Conservation (phyloP, 805 yeast species). For the Ogataea naganishii region DNA sequence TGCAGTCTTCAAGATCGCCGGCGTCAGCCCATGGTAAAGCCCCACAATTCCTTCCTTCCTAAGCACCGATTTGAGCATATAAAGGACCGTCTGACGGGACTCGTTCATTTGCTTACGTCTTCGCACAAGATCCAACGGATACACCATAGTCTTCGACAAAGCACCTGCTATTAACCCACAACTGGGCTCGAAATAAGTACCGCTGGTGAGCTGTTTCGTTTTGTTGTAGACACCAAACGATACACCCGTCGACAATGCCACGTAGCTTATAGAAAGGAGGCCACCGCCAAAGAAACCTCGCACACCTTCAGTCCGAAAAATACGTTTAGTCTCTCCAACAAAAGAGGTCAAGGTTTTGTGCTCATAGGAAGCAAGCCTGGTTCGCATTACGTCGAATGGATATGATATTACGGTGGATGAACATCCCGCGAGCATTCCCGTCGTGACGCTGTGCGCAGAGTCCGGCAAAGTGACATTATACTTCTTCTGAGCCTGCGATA, state of each 20-base stretch:
- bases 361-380: constrained; percentile 69
- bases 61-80: constrained; percentile 31
- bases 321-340: constrained; percentile 23
- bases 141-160: constrained; percentile 61
- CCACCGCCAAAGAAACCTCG: constrained; percentile 43
- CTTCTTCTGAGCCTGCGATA: constrained; percentile 24
- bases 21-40: constrained; percentile 64
- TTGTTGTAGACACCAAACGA: constrained; percentile 65
- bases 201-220: constrained; percentile 27
- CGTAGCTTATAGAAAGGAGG: constrained; percentile 45
- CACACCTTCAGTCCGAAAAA: constrained; percentile 27
- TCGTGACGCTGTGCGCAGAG: constrained; percentile 36
- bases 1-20: constrained; percentile 69
- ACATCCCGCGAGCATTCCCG: constrained; percentile 76
- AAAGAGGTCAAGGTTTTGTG: constrained; percentile 24
- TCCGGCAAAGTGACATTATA: constrained; percentile 20
- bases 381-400: constrained; percentile 86
- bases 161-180: constrained; percentile 76
- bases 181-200: constrained; percentile 38
- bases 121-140: constrained; percentile 81
- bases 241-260: constrained; percentile 64
- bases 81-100: constrained; percentile 10
- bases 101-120: constrained; percentile 60
- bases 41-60: constrained; percentile 55
- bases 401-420: constrained; percentile 68